Percentiles rank a stretch among this genome's conserved stretches.
These are phyloP conservation scores for Pleurotus salmoneostramineus DNA, from an alignment of 768 basidiomycete genomes.

Conservation along the genomic window DNA sequence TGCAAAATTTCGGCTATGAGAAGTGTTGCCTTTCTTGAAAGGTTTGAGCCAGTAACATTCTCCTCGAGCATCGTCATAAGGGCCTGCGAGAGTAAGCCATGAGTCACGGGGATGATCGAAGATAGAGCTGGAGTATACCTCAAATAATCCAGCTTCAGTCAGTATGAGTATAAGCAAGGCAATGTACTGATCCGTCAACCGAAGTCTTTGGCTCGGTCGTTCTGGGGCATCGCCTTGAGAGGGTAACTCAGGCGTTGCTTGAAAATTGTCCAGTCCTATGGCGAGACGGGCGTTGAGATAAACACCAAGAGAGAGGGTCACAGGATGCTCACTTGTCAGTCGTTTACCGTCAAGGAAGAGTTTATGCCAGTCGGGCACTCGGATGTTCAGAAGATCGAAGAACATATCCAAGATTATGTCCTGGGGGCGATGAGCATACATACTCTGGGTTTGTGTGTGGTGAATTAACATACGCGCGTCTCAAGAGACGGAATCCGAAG, in stretches of 20 bases:
- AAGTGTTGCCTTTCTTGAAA: slow-evolving; percentile 88
- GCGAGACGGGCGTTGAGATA: background rate
- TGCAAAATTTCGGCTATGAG: slow-evolving; percentile 90
- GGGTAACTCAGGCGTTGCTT: slow-evolving; percentile 32
- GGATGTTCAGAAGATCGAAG: slow-evolving; percentile 89
- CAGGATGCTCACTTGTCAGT: slow-evolving; percentile 66
- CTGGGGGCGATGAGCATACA: slow-evolving; percentile 31
- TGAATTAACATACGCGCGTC: slow-evolving; percentile 56
- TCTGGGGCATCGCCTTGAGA: slow-evolving; percentile 36
- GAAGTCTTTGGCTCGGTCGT: slow-evolving; percentile 53
- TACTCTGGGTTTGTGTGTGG: no score
- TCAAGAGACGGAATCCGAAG: slow-evolving; percentile 86
- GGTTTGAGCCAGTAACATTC: slow-evolving; percentile 58
- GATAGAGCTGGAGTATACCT: slow-evolving; percentile 45
- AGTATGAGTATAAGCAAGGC: slow-evolving; percentile 82
- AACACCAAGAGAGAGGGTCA: background rate
- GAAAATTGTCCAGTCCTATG: slow-evolving; percentile 64
- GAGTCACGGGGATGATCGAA: background rate
- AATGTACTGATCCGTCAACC: slow-evolving; percentile 90
- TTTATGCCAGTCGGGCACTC: slow-evolving; percentile 88
- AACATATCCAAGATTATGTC: slow-evolving; percentile 94
- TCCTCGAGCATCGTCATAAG: slow-evolving; percentile 85
- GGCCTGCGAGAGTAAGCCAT: slow-evolving; percentile 45
- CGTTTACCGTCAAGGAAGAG: slow-evolving; percentile 88
- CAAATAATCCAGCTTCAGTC: slow-evolving; percentile 81